Evolutionary conservation across 257 asterid species (phyloP), one percentile per base, ranked within the genome.

Genomic region (Mitragyna speciosa): DNA sequence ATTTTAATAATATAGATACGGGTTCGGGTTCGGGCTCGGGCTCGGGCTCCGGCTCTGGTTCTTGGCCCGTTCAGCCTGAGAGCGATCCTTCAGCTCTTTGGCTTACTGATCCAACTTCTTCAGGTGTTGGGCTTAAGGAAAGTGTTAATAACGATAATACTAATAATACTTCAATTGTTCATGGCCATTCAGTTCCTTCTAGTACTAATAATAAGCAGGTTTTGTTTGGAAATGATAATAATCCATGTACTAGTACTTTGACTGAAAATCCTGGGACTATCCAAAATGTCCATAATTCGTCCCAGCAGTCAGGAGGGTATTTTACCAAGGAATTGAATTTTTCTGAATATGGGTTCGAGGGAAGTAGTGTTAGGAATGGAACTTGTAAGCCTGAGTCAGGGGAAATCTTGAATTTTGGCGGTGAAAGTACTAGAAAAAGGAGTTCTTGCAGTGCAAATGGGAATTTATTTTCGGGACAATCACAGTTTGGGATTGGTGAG

Each of bases 31-130:
- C n/a, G n/a, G n/a, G n/a, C n/a, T n/a, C n/a, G n/a, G n/a, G n/a
- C n/a, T n/a, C n/a, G n/a, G n/a, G 86, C 20, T 72, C 86, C 45
- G 89, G 86, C 14, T 85, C 93, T 54, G 91, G 90, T 30, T 84
- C 90, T 1, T 92, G 97, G 90, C 76, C 72, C 41, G 63, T 86
- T 26, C 80, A 80, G 66, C 58, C 88, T 16, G 98, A 91, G 12
- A 85, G 45, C 39, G 97, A 90, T 48, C 95, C 97, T 3, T 85
- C 97, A 0, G 84, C 90, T 7, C 79, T 91, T 41, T 94, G 94
- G 96, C 83, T 92, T 12, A 87, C 90, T 15, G 94, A 93, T 20
- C 96, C 94, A 0, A 22, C 90, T 12, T 82, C 92, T 31, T 33
- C 91, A 16, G 73, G 36, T n/a, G 85, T 65, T 26, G 91, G 79